Conservation (phyloP, 129 eudicot genomes). For the Flaveria trinervia region DNA sequence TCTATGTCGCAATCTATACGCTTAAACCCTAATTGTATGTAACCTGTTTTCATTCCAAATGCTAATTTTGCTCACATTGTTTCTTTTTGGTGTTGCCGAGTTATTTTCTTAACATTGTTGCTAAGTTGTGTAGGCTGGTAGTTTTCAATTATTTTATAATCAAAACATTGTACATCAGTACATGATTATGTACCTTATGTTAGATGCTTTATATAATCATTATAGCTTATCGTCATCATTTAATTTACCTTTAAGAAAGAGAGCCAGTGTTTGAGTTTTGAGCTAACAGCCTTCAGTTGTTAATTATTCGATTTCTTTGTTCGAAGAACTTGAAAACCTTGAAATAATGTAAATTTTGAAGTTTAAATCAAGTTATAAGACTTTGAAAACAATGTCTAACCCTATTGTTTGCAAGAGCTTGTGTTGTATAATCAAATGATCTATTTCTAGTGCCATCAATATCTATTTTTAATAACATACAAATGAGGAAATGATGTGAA, state of each 20-base stretch:
- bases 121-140: background rate
- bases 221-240: background rate
- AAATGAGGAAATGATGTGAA: background rate
- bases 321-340: too few relatives aligned
- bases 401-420: too few relatives aligned
- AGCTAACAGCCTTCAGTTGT: too few relatives aligned
- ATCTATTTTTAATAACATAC: too few relatives aligned
- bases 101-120: background rate
- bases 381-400: too few relatives aligned
- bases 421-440: too few relatives aligned
- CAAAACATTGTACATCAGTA: background rate
- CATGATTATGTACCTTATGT: background rate
- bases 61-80: background rate
- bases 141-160: background rate
- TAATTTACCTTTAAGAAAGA: too few relatives aligned
- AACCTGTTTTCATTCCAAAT: background rate
- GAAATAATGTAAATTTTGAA: too few relatives aligned
- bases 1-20: background rate
- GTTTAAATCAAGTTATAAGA: too few relatives aligned
- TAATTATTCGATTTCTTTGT: too few relatives aligned
- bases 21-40: conserved; percentile 23
- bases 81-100: background rate
- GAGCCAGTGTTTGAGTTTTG: too few relatives aligned
- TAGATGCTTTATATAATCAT: background rate
- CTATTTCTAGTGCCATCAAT: too few relatives aligned